Evolutionary conservation across 2,329 filamentous ascomycete genomes (phyloP).

Genomic region (Allantophomopsis cytisporea): DNA sequence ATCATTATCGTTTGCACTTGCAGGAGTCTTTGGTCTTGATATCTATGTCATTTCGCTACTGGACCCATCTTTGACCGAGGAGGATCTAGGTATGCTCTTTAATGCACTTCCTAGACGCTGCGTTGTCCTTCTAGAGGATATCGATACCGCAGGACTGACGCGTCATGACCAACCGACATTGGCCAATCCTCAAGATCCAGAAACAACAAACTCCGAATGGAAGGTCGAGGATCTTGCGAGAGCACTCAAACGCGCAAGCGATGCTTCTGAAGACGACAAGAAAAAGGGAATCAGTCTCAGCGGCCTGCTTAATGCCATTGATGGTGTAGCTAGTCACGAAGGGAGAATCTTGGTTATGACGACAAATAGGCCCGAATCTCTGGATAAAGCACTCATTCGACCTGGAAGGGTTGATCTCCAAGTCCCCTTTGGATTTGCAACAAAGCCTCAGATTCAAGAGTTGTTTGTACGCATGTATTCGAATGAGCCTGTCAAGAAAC

Average conservation of each 20-base stretch:
- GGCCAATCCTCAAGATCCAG: constrained; percentile 1
- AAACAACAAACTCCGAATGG: constrained; percentile 13
- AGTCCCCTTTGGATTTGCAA: constrained; percentile 46
- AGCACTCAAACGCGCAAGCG: constrained; percentile 26
- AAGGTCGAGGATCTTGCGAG: constrained; percentile 28
- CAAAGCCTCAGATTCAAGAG: constrained; percentile 33
- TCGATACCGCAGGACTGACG: constrained; percentile 49
- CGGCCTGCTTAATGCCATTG: constrained; percentile 67
- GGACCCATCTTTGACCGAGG: constrained; percentile 46
- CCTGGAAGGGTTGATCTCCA: constrained; percentile 59
- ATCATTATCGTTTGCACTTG: constrained; percentile 50
- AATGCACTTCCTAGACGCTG: constrained; percentile 45
- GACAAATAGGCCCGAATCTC: constrained; percentile 57
- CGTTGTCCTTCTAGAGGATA: constrained; percentile 55
- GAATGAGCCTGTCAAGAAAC: neutral
- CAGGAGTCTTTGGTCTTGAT: constrained; percentile 51
- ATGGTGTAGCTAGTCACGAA: constrained; percentile 61
- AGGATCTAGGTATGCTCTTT: constrained; percentile 45
- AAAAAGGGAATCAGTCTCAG: constrained; percentile 53
- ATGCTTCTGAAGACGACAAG: constrained; percentile 18
- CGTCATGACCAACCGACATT: constrained; percentile 19
- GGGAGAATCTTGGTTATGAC: constrained; percentile 70
- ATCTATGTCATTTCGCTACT: constrained; percentile 51
- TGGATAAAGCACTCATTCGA: constrained; percentile 58
- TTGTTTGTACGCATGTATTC: constrained; percentile 43